These are phyloP conservation scores for Echinochloa phyllopogon DNA, from an alignment of 176 grass and related monocot species.

Conservation along the genomic window DNA sequence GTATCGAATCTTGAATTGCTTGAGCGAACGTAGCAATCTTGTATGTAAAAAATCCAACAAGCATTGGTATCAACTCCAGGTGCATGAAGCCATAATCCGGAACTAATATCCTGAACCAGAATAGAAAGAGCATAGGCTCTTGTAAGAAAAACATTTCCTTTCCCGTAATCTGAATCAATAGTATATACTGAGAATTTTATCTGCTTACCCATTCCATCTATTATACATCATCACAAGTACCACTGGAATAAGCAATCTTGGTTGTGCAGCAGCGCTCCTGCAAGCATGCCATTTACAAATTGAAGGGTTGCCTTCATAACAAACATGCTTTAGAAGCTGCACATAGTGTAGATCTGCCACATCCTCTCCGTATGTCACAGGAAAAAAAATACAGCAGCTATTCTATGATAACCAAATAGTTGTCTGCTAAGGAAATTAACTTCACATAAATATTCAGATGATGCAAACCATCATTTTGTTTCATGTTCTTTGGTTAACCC, in stretches of 20 bases:
- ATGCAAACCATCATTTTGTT: not conserved
- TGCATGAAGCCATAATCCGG: conserved; percentile 85
- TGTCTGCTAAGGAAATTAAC: not conserved
- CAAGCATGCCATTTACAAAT: conserved; percentile 26
- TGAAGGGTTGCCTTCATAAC: not conserved
- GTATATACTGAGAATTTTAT: not conserved
- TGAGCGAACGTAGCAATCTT: conserved; percentile 84
- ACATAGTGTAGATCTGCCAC: not conserved
- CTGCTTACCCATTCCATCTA: conserved; percentile 88
- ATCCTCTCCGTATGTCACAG: conserved; percentile 12
- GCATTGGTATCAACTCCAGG: conserved; percentile 94
- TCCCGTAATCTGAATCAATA: not conserved
- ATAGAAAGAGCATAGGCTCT: conserved; percentile 17
- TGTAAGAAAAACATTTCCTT: not conserved
- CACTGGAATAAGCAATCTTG: conserved; percentile 86
- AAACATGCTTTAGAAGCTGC: conserved; percentile 7
- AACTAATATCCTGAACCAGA: conserved; percentile 79
- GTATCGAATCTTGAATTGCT: conserved; percentile 73
- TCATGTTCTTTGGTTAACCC: not conserved
- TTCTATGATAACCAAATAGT: conserved; percentile 17
- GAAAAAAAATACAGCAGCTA: not conserved
- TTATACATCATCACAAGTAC: conserved; percentile 87
- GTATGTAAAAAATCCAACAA: conserved; percentile 95
- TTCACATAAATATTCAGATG: conserved; percentile 14
- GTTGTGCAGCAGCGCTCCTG: conserved; percentile 91